These are phyloP conservation scores for Talaromyces atroroseus DNA, from an alignment of 2,329 filamentous ascomycete species.

Conservation along the genomic window DNA sequence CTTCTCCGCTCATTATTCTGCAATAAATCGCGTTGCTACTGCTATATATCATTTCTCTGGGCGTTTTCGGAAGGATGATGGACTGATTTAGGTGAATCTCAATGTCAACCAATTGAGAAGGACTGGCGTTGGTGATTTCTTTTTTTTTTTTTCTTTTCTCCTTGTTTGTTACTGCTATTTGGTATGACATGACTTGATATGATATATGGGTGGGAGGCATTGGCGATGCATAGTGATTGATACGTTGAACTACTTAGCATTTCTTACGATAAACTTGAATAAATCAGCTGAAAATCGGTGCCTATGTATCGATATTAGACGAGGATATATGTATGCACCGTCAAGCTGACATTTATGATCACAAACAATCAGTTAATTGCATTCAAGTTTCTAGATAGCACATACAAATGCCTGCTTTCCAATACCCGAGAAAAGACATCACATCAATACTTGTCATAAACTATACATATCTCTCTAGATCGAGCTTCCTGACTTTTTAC, in stretches of 20 bases:
- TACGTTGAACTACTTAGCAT: background rate
- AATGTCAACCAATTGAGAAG: background rate
- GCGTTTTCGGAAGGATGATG: background rate
- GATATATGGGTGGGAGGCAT: background rate
- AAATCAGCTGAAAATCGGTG: too few relatives aligned
- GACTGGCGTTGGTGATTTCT: background rate
- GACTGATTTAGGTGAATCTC: background rate
- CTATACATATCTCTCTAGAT: too few relatives aligned
- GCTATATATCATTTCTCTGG: background rate
- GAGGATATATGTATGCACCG: too few relatives aligned
- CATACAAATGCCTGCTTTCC: too few relatives aligned
- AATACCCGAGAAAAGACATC: too few relatives aligned
- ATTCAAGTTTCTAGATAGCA: too few relatives aligned
- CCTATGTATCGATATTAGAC: too few relatives aligned
- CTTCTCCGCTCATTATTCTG: background rate
- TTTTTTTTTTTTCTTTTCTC: background rate
- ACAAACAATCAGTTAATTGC: too few relatives aligned
- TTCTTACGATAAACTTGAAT: background rate
- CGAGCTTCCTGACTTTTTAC: background rate
- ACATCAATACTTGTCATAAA: too few relatives aligned
- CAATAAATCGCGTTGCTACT: background rate
- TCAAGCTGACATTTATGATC: too few relatives aligned
- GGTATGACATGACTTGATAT: background rate
- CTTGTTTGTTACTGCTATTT: too few relatives aligned
- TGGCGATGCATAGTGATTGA: background rate